A percentile compares a stretch with the other conserved stretches of the same genome.
Conservation (phyloP, 73 alveolate genomes). For the Breviolum minutum region DNA sequence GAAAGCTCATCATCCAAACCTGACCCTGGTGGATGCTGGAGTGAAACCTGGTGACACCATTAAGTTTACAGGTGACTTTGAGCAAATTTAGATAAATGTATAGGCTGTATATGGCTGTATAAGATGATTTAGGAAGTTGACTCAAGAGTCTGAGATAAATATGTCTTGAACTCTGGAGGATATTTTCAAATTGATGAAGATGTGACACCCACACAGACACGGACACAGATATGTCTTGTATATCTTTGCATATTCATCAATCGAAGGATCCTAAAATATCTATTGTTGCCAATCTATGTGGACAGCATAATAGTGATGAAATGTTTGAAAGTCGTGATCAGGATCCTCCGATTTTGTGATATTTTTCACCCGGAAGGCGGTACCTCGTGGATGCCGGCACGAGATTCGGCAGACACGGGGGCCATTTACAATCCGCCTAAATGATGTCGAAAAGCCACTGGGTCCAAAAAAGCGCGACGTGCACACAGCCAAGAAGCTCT, state of each 20-base stretch:
- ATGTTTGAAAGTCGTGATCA: neutral
- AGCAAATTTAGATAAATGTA: neutral
- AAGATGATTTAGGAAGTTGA: neutral
- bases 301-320: neutral
- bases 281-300: neutral
- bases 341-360: no score
- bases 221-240: no score
- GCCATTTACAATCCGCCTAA: neutral
- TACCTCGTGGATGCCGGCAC: conserved; percentile 74
- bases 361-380: no score
- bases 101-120: neutral
- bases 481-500: no score
- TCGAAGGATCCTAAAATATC: neutral
- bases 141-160: neutral
- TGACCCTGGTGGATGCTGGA: conserved; percentile 68
- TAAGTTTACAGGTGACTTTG: conserved; percentile 55
- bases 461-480: no score
- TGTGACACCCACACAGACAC: no score
- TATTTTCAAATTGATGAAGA: no score
- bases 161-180: no score
- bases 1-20: conserved; percentile 34
- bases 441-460: neutral
- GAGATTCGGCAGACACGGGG: conserved; percentile 66
- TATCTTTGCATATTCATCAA: neutral
- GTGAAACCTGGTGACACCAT: conserved; percentile 52